Base-by-base conservation (phyloP, 768 basidiomycete genomes). In the Nidula microcarpa region DNA sequence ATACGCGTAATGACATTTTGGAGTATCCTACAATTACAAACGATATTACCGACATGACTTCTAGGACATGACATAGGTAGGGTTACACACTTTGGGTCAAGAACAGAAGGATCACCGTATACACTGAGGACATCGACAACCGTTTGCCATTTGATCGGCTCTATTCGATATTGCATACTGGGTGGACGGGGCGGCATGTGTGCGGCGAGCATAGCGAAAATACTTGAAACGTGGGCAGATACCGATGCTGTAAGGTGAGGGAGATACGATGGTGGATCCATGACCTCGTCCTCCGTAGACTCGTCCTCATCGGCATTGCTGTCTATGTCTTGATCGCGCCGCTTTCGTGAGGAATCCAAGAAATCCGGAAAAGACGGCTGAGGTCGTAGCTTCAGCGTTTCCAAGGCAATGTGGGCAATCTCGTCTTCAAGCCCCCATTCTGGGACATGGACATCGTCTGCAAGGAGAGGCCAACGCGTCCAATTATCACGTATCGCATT, bases 381-480 rank as follows among this genome's bases (percentile, higher is more conserved):
- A 8, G 58, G 34, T 43, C 61, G 61, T 14, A 55, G 56, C 44
- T 58, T 72, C 41, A 76, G 54, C 32, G 68, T 65, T 10, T 72
- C 64, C 16, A 73, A 66, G 5, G 76, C 75, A 33, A 90, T 60
- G 2, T 73, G 63, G 17, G 66, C 65, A 7, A 91, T 74, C 66
- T 91, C 90, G 57, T 91, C 89, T 46, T 83, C 76, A 17, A 92
- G 68, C 7, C 69, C 68, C 85, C 85, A 91, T 67, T 89, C 84
- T 1, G 90, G 88, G 7, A 79, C 70, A 18, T 76, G 71, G 13
- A 88, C 77, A 59, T 91, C 87, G 13, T 73, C 71, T 3, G 74
- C 59, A 14, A 82, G 75, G 49, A 91, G 76, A 1, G 90, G 90
- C 90, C 90, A 92, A 6, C 82, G 74, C 0, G 89, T 89, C 88